A percentile compares a stretch with the other conserved stretches of the same genome.
These are phyloP conservation scores for Phtheirospermum japonicum DNA, from an alignment of 257 asterid species.

Conservation along the genomic window DNA sequence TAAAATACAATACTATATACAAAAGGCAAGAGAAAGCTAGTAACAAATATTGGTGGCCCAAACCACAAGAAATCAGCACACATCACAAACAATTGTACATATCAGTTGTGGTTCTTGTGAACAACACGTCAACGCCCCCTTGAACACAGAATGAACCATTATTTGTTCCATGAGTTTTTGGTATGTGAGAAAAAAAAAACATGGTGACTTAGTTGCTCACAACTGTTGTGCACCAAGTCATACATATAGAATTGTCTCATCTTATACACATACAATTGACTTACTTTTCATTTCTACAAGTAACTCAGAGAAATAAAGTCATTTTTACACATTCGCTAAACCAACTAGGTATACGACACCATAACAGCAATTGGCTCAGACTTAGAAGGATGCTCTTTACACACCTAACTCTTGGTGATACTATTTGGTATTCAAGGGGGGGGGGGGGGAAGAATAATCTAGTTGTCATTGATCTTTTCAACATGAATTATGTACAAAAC, in stretches of 20 bases:
- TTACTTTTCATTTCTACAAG: too few species aligned
- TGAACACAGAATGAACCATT: background rate
- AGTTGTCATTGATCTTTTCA: background rate
- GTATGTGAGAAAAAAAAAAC: background rate
- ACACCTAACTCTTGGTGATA: background rate
- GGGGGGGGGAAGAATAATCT: background rate
- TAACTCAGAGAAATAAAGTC: too few species aligned
- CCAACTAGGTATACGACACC: background rate
- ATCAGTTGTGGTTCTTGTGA: too few species aligned
- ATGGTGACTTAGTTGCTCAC: background rate
- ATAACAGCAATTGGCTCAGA: background rate
- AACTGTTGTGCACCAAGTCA: background rate
- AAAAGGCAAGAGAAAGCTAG: too few species aligned
- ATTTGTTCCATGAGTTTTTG: too few species aligned
- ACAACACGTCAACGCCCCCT: too few species aligned
- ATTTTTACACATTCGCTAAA: background rate
- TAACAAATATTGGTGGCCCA: too few species aligned
- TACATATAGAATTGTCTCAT: too few species aligned
- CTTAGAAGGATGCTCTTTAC: background rate
- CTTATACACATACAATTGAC: too few species aligned
- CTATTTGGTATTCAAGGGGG: constrained; percentile 3
- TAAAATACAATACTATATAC: too few species aligned
- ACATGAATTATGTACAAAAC: background rate
- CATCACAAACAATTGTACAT: too few species aligned
- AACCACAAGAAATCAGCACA: too few species aligned